Evolutionary conservation across 352 stramenopile species (phyloP).

Genomic region (Pythium dissimile): DNA sequence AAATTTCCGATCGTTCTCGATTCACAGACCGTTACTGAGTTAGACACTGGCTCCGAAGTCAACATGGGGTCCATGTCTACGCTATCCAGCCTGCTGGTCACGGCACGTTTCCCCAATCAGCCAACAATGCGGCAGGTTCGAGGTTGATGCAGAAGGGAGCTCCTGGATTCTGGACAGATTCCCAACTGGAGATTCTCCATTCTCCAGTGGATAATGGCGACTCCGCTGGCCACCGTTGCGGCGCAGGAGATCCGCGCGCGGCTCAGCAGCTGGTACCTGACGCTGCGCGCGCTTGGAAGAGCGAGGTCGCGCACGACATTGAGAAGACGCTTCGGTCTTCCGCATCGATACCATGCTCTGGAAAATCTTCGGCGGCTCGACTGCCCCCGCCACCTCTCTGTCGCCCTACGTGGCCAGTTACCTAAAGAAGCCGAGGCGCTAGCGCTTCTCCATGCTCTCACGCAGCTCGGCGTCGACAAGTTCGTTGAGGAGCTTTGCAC

Average conservation of each 20-base stretch:
- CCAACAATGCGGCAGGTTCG: too few relatives aligned
- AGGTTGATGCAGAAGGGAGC: too few relatives aligned
- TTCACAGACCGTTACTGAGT: too few relatives aligned
- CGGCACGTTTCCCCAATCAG: too few relatives aligned
- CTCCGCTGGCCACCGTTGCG: background rate
- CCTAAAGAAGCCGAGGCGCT: background rate
- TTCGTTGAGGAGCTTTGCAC: background rate
- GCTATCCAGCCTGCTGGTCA: too few relatives aligned
- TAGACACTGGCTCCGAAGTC: too few relatives aligned
- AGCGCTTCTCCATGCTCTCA: background rate
- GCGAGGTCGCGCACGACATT: background rate
- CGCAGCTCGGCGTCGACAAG: background rate
- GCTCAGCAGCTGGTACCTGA: background rate
- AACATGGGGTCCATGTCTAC: too few relatives aligned
- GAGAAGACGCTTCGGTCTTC: background rate
- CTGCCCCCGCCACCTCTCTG: too few relatives aligned
- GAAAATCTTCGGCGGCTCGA: background rate
- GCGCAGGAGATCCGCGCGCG: background rate
- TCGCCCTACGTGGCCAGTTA: background rate
- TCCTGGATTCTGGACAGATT: too few relatives aligned
- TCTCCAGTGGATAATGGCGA: too few relatives aligned
- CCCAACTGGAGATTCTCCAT: too few relatives aligned
- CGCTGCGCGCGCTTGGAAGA: background rate
- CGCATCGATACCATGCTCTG: background rate
- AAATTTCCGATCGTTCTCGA: too few relatives aligned